Base-by-base conservation (phyloP, 768 basidiomycete species). In the Suillus paluster region DNA sequence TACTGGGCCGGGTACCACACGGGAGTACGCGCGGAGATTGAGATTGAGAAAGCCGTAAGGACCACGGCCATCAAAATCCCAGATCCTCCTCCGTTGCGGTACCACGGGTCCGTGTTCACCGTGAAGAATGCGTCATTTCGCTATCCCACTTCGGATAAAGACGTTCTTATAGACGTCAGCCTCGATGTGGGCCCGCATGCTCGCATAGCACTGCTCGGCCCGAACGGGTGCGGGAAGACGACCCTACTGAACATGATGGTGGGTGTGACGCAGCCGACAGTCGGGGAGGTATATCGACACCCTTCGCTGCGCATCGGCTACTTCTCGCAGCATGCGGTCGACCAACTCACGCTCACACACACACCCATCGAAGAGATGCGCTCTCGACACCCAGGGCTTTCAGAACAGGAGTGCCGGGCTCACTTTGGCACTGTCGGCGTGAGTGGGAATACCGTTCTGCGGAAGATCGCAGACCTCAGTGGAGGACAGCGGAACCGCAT, bases 271-370 rank as follows among this genome's bases (percentile, higher is more conserved):
- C 67, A 71, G 27, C 82, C 85, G 0, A 77, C 73, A 8, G 69
- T 67, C 5, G 88, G 88, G 10, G 80, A 71, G 33, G 79, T 88
- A 11, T 77, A 74, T 34, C 78, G 78, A 34, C 88, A 89, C 70
- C 81, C 86, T 5, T 75, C 79, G 6, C 75, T 83, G 34, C 78
- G 77, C 21, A 82, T 89, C 41, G 86, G 84, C 2, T 86, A 86
- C 72, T 90, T 85, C 67, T 81, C 81, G 0, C 88, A 90, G 66
- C 84, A 87, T 68, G 79, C 81, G 0, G 86, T 89, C 15, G 87
- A 89, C 64, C 77, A 80, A 44, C 76, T 87, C 4, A 75, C 33
- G 30, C 60, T 56, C 30, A 54, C 39, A 14, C 48, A 23, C 14
- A 61, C 63, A 19, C 63, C 81, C 11, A 68, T 73, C 1, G 57